Base-by-base conservation (phyloP, 1,139 yeast genomes). In the Lodderomyces parapsilosis region DNA sequence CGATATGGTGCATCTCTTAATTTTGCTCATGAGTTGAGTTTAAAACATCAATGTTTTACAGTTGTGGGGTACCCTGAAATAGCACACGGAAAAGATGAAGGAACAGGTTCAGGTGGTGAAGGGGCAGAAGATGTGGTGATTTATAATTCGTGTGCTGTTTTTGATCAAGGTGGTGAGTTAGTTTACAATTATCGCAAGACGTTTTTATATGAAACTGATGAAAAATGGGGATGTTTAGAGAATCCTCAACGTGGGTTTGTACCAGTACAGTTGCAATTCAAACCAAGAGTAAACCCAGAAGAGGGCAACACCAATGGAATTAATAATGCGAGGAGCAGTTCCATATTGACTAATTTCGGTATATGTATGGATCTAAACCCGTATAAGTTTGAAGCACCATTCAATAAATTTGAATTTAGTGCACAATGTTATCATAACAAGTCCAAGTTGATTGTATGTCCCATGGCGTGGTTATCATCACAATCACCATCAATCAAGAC, bases 301-400 rank as follows among this genome's bases (percentile, higher is more conserved):
- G 18, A 17, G 4, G 31, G 15, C 5, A 17, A 33, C 7, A 19
- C 13, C 6, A 15, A 19, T 19, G 24, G 24, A 19, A 19, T 13
- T 18, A 17, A 8, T 9, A 17, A 17, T 4, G 27, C n/a, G 27
- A 8, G n/a, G 10, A 8, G n/a, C 8, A 43, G 44, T 3, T 35
- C 45, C 32, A 46, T 77, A 32, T 62, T 61, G 10, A 66, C 85
- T 0, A 76, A 81, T 36, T 71, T 90, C 45, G 97, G 96, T 0
- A 89, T 91, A n/a, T 91, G 97, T 60, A 91, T 90, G 98, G 98
- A 90, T 61, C 63, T 91, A 49, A 90, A 88, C 59, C 96, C 97
- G 0, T 86, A 87, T 60, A 76, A 86, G 57, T 91, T 90, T 59
- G 71, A 78, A 51, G 90, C 96, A 1, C 90, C 95, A 1, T 89